Evolutionary conservation across 495 filamentous ascomycete species (phyloP), one percentile per base, ranked within the genome.

Genomic region (Xylaria palmicola): DNA sequence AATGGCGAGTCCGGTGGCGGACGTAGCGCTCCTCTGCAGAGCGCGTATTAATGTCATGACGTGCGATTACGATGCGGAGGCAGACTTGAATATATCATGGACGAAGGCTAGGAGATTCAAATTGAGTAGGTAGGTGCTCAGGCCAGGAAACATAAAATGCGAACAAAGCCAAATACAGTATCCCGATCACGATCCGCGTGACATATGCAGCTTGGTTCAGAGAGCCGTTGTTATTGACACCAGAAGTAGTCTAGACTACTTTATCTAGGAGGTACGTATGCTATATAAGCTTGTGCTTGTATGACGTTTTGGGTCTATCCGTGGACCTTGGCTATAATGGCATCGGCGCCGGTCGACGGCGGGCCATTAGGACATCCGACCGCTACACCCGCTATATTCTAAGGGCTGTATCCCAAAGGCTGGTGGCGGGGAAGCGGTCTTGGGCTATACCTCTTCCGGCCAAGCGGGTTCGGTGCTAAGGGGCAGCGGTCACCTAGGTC

Each of bases 11-110:
- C 75, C 64, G 6, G 76, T 65, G 20, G 68, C 61, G 39, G 68
- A 70, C 7, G 69, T 63, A 22, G 75, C 60, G 15, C 68, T 65
- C 62, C 71, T 76, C 62, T 76, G 76, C 61, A 79, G 36, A 12
- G 50, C 45, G 24, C 60, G 59, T 56, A 69, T 13, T 27, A 67
- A 59, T 30, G 51, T 58, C 69, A 71, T 61, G 59, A n/a, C 48
- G 27, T 8, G 39, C 37, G 27, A 43, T 43, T 32, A 9, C 15
- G 22, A 19, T 9, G 20, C 26, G n/a, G 17, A 30, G 1, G 9
- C 15, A 9, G 3, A 19, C 17, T 19, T 4, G 3, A 3, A 32
- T 2, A 17, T 17, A 24, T 26, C 17, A 37, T 7, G 26, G 26
- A 26, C 30, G 30, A 32, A 19, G 34, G 15, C n/a, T n/a, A n/a